Evolutionary conservation across 225 moss, liverwort and hornwort species (phyloP), one percentile per base, ranked within the genome.

Genomic region (Takakia lepidozioides): DNA sequence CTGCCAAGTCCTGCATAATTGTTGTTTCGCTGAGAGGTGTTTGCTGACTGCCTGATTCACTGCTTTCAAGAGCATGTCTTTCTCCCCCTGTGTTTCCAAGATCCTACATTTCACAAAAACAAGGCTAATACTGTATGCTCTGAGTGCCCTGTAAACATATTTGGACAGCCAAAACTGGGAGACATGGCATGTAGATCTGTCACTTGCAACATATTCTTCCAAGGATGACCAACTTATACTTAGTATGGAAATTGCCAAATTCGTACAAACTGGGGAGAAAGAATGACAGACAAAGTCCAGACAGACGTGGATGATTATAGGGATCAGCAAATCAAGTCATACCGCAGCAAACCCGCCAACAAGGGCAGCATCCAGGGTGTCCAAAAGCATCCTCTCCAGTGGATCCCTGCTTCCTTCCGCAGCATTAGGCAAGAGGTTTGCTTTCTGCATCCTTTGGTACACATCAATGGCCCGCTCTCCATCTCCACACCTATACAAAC

Each of bases 361-460:
- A 75, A 80, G 74, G 57, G 70, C 79, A 61, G 79, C 79, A 64
- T 80, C 79, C 54, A 80, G 49, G 39, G 70, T 74, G 45, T 80
- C 79, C 63, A 80, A 44, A 53, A 80, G 74, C 70, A 80, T 71
- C 56, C 79, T 62, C 55, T 61, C 35, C 19, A 78, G 17, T 27
- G 69, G 72, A 58, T 55, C 47, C 48, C 69, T 73, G 46, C 51
- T 69, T 40, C 47, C 56, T 43, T 59, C 74, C 41, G 59, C 56
- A 22, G 52, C 52, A 21, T 30, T 43, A 43, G 63, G 66, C 49
- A 54, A 61, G 28, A 74, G 63, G 6, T 70, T 61, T 55, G 67
- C 67, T 16, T 57, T 57, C 63, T 48, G 62, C 66, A 80, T 74
- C 61, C 58, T 65, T 58, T 77, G 68, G 48, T 77, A 77, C 8